Evolutionary conservation across 1,284 basidiomycete genomes (phyloP), one percentile per base, ranked within the genome.

Genomic region (Exobasidium rhododendri): DNA sequence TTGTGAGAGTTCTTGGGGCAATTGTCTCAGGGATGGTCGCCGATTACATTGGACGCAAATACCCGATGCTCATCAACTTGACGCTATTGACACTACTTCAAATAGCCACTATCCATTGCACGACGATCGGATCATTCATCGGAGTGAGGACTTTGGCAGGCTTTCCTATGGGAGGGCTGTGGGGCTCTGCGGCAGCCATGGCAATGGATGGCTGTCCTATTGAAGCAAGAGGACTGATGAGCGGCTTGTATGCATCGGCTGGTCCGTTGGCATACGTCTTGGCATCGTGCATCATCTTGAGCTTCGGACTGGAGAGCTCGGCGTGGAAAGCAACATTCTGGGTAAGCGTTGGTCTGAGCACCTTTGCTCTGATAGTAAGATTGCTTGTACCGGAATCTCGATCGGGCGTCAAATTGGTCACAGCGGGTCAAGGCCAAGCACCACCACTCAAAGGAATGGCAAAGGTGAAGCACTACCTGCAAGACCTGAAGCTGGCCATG

Each of bases 61-160:
- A 50, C 30, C 55, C 61, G 31, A 61, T 71, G 47, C 59, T 66
- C 24, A 54, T 73, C 62, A 72, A 73, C 61, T 67, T 74, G 63
- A 63, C 61, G 57, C 22, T 56, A 20, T 58, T 73, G 22, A 68
- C 66, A 57, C 63, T 64, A 5, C 64, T 74, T 3, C 69, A 71
- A 40, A 59, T 74, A 45, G 66, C 63, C 17, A 62, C 66, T 6
- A 64, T 71, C 57, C 71, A 66, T 54, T 63, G 60, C 24, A 45
- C 52, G 5, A 64, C 43, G 43, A 68, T 61, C 60, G 57, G 67
- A 51, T 13, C 62, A 22, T 74, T 74, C 63, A 61, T 74, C 35
- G 70, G 66, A 26, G 63, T 70, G 4, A 67, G 72, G n/a, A 58
- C 70, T 14, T 57, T 74, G 11, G 72, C 73, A 46, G 72, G 72